Conservation (phyloP, 345 rosid species). For the Camelina laxa region DNA sequence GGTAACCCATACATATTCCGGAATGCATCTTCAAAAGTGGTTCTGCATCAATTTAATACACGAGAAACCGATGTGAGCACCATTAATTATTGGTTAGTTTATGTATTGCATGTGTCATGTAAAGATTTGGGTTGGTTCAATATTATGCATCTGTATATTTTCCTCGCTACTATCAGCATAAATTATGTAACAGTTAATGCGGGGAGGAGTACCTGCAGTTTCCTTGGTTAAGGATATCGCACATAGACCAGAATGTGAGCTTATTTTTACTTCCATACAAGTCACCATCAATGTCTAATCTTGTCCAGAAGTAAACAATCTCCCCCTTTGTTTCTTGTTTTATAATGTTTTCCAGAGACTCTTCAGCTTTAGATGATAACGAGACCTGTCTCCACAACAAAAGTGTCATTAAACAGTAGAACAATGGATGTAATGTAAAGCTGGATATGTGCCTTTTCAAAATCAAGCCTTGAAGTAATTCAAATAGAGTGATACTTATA, state of each 20-base stretch:
- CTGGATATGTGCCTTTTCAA: slow-evolving; percentile 4
- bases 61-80: not conserved
- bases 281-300: slow-evolving; percentile 57
- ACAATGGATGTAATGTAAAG: not conserved
- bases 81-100: not conserved
- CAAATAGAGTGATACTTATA: not conserved
- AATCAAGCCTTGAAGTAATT: slow-evolving; percentile 16
- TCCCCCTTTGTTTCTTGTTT: slow-evolving; percentile 65
- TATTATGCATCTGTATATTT: not conserved
- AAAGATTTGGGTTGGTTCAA: not conserved
- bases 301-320: slow-evolving; percentile 71
- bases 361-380: slow-evolving; percentile 65
- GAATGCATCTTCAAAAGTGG: slow-evolving; percentile 75
- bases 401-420: slow-evolving; percentile 12
- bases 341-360: slow-evolving; percentile 60
- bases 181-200: slow-evolving; percentile 3
- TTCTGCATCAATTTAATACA: slow-evolving; percentile 53
- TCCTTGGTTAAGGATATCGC: slow-evolving; percentile 74
- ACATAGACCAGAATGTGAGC: slow-evolving; percentile 77
- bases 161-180: slow-evolving; percentile 25
- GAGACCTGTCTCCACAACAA: slow-evolving; percentile 56
- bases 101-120: not conserved
- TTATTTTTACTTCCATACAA: slow-evolving; percentile 45
- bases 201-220: slow-evolving; percentile 60
- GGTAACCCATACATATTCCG: slow-evolving; percentile 81